Base-by-base conservation (phyloP, 2,329 filamentous ascomycete genomes). In the Colletotrichum lini region DNA sequence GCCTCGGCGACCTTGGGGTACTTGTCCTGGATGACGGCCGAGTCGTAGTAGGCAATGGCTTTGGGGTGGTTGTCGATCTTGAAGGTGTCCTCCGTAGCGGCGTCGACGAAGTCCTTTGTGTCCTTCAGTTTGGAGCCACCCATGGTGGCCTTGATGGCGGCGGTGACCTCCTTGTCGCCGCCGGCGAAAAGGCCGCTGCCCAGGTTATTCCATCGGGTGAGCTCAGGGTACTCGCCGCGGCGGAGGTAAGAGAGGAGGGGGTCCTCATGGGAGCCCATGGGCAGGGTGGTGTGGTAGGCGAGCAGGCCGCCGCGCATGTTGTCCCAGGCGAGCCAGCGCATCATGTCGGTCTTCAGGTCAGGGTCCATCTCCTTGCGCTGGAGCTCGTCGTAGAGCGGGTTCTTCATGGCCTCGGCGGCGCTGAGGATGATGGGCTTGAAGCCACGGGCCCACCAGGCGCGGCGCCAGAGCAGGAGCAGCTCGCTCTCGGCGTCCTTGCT, bases 371-470 rank as follows among this genome's bases (percentile, higher is more conserved):
- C 83, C 26, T 81, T 75, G 44, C 80, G 81, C 79, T 95, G 91
- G 64, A 97, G 83, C 64, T 91, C 86, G 74, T 91, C 86, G 79
- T 96, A 98, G 23, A 93, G 82, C 1, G 93, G 93, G 78, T 98
- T 96, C 77, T 91, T 91, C 86, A 92, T 93, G 21, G 95, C 95
- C 79, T 98, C 96, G 1, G 89, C 90, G 18, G 90, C 88, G 61
- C 93, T 92, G 67, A 98, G 82, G 50, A 98, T 93, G 9, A 96
- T 87, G 0, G 96, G 96, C 73, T 88, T 91, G 83, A 98, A 98
- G 13, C 96, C 96, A 77, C 97, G 91, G 0, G 95, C 94, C 94
- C 94, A 98, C 95, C 96, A 98, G 3, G 96, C 95, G 56, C 94
- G 89, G 72, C 95, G 89, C 96, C 96, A 98, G 64, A 93, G 92